Evolutionary conservation across 1,284 basidiomycete species (phyloP), one percentile per base, ranked within the genome.

Genomic region (Salmacisia buchloeana): DNA sequence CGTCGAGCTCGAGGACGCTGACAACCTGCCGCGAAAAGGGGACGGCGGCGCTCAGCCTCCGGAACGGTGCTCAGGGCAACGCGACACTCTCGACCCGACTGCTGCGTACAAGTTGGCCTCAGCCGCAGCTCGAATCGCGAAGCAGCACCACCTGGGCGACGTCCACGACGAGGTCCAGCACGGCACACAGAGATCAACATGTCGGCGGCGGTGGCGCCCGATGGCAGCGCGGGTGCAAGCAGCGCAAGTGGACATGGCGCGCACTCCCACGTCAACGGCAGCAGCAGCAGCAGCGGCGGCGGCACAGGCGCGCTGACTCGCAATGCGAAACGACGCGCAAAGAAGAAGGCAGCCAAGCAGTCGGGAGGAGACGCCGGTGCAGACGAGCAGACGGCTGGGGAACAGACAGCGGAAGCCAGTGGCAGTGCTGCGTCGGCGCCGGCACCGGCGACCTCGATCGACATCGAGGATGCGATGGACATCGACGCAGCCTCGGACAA

Each of bases 291-390:
- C 41, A 15, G 41, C 18, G 3, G 15, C 18, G 3, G 15, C 29
- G 31, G 31, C 49, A 5, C 49, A 54, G n/a, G n/a, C n/a, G n/a
- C n/a, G n/a, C n/a, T n/a, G n/a, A 27, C 27, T 33, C 25, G 49
- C 41, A 78, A 78, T 54, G 77, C 77, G 10, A 79, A 73, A 63
- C 65, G 77, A 4, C 61, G 77, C 29, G 67, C 66, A 27, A 78
- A 79, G 66, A 72, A 71, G 66, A 79, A 78, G 66, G 59, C 69
- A 75, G 52, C 61, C 58, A 18, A 39, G 34, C n/a, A n/a, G n/a
- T n/a, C n/a, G n/a, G 18, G 38, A 25, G 31, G 38, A 43, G 61
- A 36, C 15, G 21, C 23, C 7, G 5, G 35, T 27, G 23, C 33
- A 29, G 58, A 34, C 10, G 58, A 59, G 21, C n/a, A n/a, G n/a